phyloP scores from a whole-genome alignment of 768 basidiomycete genomes.

The Tylopilus rubrobrunneus region DNA sequence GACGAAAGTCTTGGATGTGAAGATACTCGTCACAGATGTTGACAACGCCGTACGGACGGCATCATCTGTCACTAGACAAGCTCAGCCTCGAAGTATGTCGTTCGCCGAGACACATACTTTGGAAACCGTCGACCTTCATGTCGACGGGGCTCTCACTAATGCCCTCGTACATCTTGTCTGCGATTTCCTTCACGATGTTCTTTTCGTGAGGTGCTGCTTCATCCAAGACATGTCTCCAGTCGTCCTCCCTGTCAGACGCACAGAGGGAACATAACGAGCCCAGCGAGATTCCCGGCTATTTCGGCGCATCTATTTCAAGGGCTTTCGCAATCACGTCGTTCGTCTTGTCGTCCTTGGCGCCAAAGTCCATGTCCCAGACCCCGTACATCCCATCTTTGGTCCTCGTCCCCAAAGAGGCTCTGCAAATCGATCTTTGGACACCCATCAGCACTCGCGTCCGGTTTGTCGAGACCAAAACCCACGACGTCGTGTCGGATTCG shows the following conservation, averaged over 20 bases:
- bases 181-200: constrained; percentile 95
- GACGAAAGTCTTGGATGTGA: too few species aligned
- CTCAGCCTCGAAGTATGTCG: constrained; percentile 1
- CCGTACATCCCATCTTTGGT: constrained; percentile 72
- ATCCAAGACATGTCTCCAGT: constrained; percentile 89
- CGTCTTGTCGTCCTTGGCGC: constrained; percentile 38
- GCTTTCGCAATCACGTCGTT: constrained; percentile 59
- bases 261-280: too few species aligned
- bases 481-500: constrained; percentile 89
- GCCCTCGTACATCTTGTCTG: constrained; percentile 91
- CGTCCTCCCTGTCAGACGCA: constrained; percentile 82
- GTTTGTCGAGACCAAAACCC: constrained; percentile 75
- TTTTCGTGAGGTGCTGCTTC: constrained; percentile 99
- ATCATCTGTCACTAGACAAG: constrained; percentile 65
- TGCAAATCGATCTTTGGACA: constrained; percentile 47
- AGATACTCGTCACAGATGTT: too few species aligned
- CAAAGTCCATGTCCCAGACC: constrained; percentile 83
- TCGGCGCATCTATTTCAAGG: constrained; percentile 41
- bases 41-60: constrained; percentile 83
- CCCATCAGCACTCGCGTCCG: constrained; percentile 29
- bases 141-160: constrained; percentile 90
- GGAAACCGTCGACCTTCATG: constrained; percentile 86
- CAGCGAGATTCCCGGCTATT: constrained; percentile 36
- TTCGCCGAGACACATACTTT: constrained; percentile 55
- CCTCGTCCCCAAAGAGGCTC: constrained; percentile 70